A percentile compares a stretch with the other conserved stretches of the same genome.
Evolutionary conservation across 305 asterid species (phyloP).

Genomic region (Caryopteris hybrid): DNA sequence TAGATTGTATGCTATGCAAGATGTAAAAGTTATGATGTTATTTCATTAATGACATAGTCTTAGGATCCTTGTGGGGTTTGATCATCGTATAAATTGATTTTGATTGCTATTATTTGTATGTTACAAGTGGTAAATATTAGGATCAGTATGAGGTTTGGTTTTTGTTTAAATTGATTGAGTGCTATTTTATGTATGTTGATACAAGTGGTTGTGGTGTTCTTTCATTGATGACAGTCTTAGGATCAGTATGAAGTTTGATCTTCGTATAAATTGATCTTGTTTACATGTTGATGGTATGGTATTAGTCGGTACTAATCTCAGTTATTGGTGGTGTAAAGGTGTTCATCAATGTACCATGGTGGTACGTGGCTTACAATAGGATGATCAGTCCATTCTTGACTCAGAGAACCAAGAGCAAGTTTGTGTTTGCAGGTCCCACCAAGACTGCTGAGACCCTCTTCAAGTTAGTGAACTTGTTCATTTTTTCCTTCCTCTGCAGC

Average conservation of each 20-base stretch:
- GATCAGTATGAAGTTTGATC: no score
- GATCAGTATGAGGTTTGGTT: no score
- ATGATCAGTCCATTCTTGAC: conserved; percentile 92
- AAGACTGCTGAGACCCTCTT: conserved; percentile 78
- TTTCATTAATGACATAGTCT: background rate
- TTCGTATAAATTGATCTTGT: background rate
- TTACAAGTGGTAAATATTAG: no score
- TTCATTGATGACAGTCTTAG: background rate
- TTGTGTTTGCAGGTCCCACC: conserved; percentile 95
- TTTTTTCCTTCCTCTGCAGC: background rate
- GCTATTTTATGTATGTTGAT: no score
- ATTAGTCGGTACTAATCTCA: background rate
- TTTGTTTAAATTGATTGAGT: no score
- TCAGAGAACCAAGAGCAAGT: conserved; percentile 95
- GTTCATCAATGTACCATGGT: conserved; percentile 97
- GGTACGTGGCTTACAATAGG: conserved; percentile 89
- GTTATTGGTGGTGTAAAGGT: conserved; percentile 43
- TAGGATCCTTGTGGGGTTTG: background rate
- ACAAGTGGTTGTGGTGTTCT: background rate
- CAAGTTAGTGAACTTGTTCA: conserved; percentile 40
- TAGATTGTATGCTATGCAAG: background rate
- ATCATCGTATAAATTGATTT: background rate
- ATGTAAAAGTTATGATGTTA: background rate
- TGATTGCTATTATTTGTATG: background rate
- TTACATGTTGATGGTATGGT: background rate